A percentile compares a stretch with the other conserved stretches of the same genome.
These are phyloP conservation scores for Musa schizocarpa DNA, from an alignment of 176 grass and related monocot species.

Conservation along the genomic window DNA sequence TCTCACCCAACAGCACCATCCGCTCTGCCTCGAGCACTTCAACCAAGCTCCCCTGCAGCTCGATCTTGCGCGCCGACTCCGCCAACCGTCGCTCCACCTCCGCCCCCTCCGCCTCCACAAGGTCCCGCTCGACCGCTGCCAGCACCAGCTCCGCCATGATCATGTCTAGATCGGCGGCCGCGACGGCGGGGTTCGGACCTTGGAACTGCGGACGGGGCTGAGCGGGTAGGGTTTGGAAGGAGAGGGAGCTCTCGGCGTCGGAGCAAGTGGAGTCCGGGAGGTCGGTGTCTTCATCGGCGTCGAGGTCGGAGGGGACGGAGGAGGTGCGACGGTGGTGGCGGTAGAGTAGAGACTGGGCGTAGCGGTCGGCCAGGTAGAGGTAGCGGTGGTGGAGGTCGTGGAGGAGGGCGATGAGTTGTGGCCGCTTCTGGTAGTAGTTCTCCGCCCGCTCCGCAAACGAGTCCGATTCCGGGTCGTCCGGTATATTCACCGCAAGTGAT, in stretches of 20 bases:
- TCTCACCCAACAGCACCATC: slow-evolving; percentile 86
- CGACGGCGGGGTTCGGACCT: no score
- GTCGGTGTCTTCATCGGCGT: slow-evolving; percentile 28
- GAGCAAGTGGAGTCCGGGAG: slow-evolving; percentile 39
- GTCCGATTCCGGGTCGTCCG: slow-evolving; percentile 41
- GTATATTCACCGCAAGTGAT: slow-evolving; percentile 36
- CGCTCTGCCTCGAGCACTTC: slow-evolving; percentile 94
- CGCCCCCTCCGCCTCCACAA: slow-evolving; percentile 42
- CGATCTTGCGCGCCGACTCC: slow-evolving; percentile 60
- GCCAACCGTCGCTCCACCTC: slow-evolving; percentile 22
- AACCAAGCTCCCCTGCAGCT: slow-evolving; percentile 79
- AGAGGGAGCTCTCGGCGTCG: slow-evolving; percentile 81
- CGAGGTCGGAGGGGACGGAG: slow-evolving; percentile 17
- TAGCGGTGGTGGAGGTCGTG: slow-evolving; percentile 82
- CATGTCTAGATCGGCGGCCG: slow-evolving; percentile 14
- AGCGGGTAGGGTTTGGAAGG: slow-evolving; percentile 37
- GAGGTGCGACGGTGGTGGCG: not conserved
- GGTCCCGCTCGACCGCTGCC: slow-evolving; percentile 43
- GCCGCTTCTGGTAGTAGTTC: slow-evolving; percentile 74
- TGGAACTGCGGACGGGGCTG: not conserved
- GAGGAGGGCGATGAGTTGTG: slow-evolving; percentile 83
- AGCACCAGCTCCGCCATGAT: slow-evolving; percentile 56
- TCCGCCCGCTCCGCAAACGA: slow-evolving; percentile 75
- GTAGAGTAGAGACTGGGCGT: slow-evolving; percentile 47
- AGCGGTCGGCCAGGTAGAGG: slow-evolving; percentile 92